Evolutionary conservation across 768 basidiomycete genomes (phyloP).

Genomic region (Lentinula raphanica): DNA sequence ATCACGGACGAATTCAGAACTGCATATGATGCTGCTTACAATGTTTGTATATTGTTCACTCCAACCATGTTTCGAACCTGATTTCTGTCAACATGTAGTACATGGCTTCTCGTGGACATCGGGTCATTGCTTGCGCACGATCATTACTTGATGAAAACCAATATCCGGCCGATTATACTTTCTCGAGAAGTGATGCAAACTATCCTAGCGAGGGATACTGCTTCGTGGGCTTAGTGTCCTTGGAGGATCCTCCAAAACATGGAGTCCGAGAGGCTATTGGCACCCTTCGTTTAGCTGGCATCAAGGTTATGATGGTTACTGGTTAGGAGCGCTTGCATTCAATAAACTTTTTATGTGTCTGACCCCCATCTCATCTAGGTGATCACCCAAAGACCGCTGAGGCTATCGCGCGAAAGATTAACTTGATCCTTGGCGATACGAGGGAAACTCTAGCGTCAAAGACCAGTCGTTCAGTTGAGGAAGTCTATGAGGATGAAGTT

Average conservation of each 20-base stretch:
- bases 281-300: conserved; percentile 63
- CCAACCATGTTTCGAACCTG: neutral
- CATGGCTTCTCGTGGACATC: conserved; percentile 73
- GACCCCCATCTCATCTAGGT: conserved; percentile 25
- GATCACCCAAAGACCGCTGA: conserved; percentile 74
- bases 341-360: neutral
- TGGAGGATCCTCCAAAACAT: conserved; percentile 69
- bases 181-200: conserved; percentile 49
- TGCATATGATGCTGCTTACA: conserved; percentile 56
- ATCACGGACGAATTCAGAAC: conserved; percentile 52
- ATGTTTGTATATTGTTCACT: conserved; percentile 31
- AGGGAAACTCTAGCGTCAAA: conserved; percentile 54
- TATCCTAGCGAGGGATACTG: conserved; percentile 55
- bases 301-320: conserved; percentile 76
- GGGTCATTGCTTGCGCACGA: conserved; percentile 71
- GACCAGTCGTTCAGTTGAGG: conserved; percentile 47
- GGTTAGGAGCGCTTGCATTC: conserved; percentile 27
- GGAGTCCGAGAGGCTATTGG: conserved; percentile 70
- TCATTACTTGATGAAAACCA: conserved; percentile 42
- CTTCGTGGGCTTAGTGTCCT: conserved; percentile 60
- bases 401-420: conserved; percentile 70
- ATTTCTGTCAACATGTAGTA: conserved; percentile 40
- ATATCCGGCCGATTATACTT: conserved; percentile 42
- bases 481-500: conserved; percentile 66
- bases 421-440: conserved; percentile 62